Evolutionary conservation across 352 stramenopile genomes (phyloP), one percentile per base, ranked within the genome.

Genomic region (Phytophthora melonis): DNA sequence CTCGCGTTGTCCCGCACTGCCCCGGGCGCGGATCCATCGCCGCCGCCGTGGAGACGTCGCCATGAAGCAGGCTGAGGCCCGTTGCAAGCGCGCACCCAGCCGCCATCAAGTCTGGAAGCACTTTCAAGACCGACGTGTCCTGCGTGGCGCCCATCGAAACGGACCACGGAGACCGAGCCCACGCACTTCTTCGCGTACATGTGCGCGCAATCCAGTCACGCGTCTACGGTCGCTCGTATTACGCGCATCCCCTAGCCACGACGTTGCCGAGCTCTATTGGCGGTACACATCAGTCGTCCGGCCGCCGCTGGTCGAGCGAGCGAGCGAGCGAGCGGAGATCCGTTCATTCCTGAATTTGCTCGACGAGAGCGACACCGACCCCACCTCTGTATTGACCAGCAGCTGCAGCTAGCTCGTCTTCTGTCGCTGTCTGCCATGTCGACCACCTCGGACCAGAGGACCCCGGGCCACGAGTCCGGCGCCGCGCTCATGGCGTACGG

Each of bases 401-500:
- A 58, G 39, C 47, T 56, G 13, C 34, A 32, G 49, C 39, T 52
- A 54, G 58, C 41, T 34, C 52, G 21, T 25, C 8, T 36, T 5
- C 32, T n/a, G 56, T 36, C 56, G 34, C 34, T 50, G 32, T 49
- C 56, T 21, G 34, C 34, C 27, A 68, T 68, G 43, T 68, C 62
- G 34, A 56, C 32, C 19, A 62, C 58, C 54, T 63, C 57, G 16
- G 47, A 68, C 25, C 53, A 72, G 43, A 72, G 58, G 63, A 77
- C 58, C 19, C 70, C 52, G 23, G 64, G 70, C 41, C 63, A 66
- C 58, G 70, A 84, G 54, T 80, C 74, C 18, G 69, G 64, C 45
- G 65, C 59, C 87, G 19, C 88, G 19, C 90, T 95, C 57, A 87
- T 89, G 71, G 95, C 77, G 14, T 68, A 74, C 21, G 75, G 72